These are phyloP conservation scores for Rhodosorus marinus DNA, from an alignment of 23 red algal genomes.

Conservation along the genomic window DNA sequence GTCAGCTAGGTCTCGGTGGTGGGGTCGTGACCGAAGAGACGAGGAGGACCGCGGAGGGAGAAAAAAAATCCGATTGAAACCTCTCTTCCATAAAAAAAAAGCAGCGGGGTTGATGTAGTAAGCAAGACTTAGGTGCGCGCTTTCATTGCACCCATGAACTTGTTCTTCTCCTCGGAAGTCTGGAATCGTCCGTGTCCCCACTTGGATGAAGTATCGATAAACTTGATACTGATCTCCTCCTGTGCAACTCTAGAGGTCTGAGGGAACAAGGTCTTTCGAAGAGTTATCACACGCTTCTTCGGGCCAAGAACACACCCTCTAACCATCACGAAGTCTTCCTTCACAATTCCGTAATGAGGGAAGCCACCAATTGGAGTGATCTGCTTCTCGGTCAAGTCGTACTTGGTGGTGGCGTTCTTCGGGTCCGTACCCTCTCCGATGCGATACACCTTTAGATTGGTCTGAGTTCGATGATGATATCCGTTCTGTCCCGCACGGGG, in stretches of 20 bases:
- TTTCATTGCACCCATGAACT: constrained; percentile 85
- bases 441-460: constrained; percentile 95
- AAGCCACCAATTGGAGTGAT: constrained; percentile 97
- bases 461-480: constrained; percentile 94
- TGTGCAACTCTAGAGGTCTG: constrained; percentile 60
- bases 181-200: constrained; percentile 95
- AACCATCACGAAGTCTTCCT: constrained; percentile 96
- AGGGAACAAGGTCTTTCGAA: constrained; percentile 78
- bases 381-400: constrained; percentile 89
- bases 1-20: too few relatives aligned
- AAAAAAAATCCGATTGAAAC: background rate
- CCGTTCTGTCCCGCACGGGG: constrained; percentile 93
- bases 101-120: background rate
- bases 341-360: constrained; percentile 93
- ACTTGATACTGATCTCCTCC: constrained; percentile 87
- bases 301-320: constrained; percentile 62
- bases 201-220: constrained; percentile 95
- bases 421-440: constrained; percentile 61
- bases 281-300: constrained; percentile 73
- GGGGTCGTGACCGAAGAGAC: too few relatives aligned
- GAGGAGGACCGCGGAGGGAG: too few relatives aligned
- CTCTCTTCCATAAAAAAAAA: background rate
- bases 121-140: background rate
- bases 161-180: constrained; percentile 87
- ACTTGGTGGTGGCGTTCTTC: constrained; percentile 78